These are phyloP conservation scores for Zasmidium angulare DNA, from an alignment of 2,329 filamentous ascomycete species.

Conservation along the genomic window DNA sequence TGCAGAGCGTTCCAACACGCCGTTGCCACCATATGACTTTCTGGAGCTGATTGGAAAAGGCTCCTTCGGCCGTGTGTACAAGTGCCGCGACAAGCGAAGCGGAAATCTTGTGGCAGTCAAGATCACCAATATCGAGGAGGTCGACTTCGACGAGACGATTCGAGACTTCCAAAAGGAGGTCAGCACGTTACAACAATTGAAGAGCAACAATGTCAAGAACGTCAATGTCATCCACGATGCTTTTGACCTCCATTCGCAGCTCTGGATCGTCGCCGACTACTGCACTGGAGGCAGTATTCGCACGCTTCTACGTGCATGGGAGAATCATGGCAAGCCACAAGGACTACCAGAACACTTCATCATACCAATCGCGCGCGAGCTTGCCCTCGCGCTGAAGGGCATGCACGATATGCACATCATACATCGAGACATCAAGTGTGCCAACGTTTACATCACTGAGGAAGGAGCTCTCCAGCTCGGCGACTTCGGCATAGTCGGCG, in stretches of 20 bases:
- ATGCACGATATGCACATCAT: constrained; percentile 66
- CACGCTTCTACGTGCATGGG: constrained; percentile 54
- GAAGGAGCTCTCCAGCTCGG: constrained; percentile 75
- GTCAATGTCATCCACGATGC: constrained; percentile 81
- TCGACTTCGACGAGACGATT: constrained; percentile 60
- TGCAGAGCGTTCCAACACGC: constrained; percentile 59
- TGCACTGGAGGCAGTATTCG: constrained; percentile 79
- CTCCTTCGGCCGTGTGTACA: constrained; percentile 72
- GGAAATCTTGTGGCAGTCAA: constrained; percentile 69
- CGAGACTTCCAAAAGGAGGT: constrained; percentile 61
- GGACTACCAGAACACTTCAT: constrained; percentile 61
- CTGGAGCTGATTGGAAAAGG: constrained; percentile 74
- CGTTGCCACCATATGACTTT: constrained; percentile 66
- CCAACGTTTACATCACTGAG: constrained; percentile 78
- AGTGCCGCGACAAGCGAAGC: constrained; percentile 50
- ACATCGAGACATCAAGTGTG: constrained; percentile 66
- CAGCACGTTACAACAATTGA: constrained; percentile 67
- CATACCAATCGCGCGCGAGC: constrained; percentile 63
- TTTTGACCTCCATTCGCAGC: constrained; percentile 71
- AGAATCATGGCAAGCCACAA: constrained; percentile 20
- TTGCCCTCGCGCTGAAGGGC: constrained; percentile 61
- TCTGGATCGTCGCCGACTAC: constrained; percentile 89
- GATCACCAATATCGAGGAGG: constrained; percentile 80
- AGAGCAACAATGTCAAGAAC: constrained; percentile 72
- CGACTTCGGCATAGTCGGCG: constrained; percentile 80